A percentile compares a stretch with the other conserved stretches of the same genome.
phyloP scores from a whole-genome alignment of 306 rosid genomes.

The Glycine latifolia region DNA sequence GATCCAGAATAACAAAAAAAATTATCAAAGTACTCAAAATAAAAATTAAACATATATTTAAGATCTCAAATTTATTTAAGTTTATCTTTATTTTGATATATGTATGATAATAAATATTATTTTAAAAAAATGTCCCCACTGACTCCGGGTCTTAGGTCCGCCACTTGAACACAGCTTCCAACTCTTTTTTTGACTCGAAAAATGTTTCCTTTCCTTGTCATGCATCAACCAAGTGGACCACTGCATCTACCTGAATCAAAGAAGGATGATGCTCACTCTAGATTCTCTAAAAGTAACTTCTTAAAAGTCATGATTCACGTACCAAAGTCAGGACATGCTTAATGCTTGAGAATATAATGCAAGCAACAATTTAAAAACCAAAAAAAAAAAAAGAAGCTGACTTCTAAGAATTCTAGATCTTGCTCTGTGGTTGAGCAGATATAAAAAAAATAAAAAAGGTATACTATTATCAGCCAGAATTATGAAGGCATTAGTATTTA shows the following conservation, averaged over 20 bases:
- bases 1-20: no score
- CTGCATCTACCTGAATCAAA: slow-evolving; percentile 73
- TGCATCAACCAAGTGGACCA: slow-evolving; percentile 76
- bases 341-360: no score
- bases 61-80: no score
- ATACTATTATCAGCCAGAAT: slow-evolving; percentile 53
- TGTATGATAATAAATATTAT: no score
- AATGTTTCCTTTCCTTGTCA: slow-evolving; percentile 72
- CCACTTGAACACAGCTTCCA: slow-evolving; percentile 43
- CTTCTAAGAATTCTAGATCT: background rate
- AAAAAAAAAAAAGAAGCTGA: background rate
- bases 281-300: background rate
- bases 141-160: no score
- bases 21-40: no score
- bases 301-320: background rate
- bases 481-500: slow-evolving; percentile 30
- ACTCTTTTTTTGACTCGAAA: slow-evolving; percentile 71
- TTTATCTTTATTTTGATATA: no score
- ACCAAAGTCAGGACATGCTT: no score
- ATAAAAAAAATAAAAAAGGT: background rate
- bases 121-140: no score
- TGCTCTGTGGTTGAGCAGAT: no score
- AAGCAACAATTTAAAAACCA: background rate
- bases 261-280: background rate
- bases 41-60: no score